phyloP scores from a whole-genome alignment of 441 rosid species.

The Theobroma grandiflorum region DNA sequence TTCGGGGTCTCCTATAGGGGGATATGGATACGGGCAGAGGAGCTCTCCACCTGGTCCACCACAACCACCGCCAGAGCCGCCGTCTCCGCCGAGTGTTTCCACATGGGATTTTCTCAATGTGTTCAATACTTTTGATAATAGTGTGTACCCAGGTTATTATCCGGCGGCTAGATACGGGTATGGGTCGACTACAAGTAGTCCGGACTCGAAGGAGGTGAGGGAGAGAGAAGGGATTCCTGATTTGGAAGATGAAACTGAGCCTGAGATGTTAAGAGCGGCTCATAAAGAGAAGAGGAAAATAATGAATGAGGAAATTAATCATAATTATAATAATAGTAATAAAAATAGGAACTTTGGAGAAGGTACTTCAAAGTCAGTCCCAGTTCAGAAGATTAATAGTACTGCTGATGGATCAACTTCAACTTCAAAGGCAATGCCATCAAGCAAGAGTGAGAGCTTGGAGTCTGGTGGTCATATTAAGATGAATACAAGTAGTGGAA shows the following conservation, averaged over 20 bases:
- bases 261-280: conserved; percentile 50
- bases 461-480: conserved; percentile 38
- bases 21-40: conserved; percentile 37
- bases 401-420: conserved; percentile 37
- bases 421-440: conserved; percentile 39
- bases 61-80: conserved; percentile 70
- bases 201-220: conserved; percentile 90
- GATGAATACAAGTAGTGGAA: conserved; percentile 46
- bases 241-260: conserved; percentile 89
- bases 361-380: conserved; percentile 67
- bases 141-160: conserved; percentile 45
- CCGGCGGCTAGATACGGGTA: conserved; percentile 43
- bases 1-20: conserved; percentile 43
- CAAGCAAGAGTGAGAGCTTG: conserved; percentile 46
- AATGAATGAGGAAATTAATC: conserved; percentile 27
- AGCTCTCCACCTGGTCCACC: conserved; percentile 41
- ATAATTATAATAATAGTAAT: conserved; percentile 22
- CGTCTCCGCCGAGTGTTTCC: conserved; percentile 80
- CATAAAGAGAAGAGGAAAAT: conserved; percentile 45
- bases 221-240: conserved; percentile 98
- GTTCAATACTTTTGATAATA: conserved; percentile 63
- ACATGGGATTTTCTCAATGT: conserved; percentile 91
- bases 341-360: conserved; percentile 55
- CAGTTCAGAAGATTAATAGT: conserved; percentile 32
- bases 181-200: conserved; percentile 78